Evolutionary conservation across 2,329 filamentous ascomycete genomes (phyloP), one percentile per base, ranked within the genome.

Genomic region (Cladosporium sp.): DNA sequence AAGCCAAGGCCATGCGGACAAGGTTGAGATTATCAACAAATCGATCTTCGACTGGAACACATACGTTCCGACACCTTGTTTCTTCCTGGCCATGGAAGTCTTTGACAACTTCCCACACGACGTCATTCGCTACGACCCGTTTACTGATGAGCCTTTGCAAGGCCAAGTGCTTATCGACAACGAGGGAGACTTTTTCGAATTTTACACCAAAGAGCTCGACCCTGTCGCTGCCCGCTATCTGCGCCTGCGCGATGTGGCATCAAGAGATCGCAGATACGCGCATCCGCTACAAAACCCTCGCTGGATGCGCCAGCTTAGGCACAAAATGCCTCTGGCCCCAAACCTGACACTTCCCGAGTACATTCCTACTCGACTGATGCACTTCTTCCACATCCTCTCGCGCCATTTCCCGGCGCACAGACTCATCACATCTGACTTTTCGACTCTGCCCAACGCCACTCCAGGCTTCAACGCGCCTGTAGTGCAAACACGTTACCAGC

Each of bases 31-130:
- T 72, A 87, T 97, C 75, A 97, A 97, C 77, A 85, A 86, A 66
- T 95, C 90, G 69, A 89, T 99, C 71, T 97, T 99, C 71, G 91
- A 96, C 74, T 99, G 94, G 93, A 80, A 88, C 64, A 84, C 84
- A 49, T 90, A 89, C 65, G 90, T 97, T n/a, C 88, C 91, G 8
- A 89, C 88, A 2, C 94, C 93, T 0, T 97, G 94, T 78, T 99
- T 96, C 81, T 97, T 99, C 80, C 84, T 99, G 42, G 94, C 93
- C 45, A 88, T 99, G 75, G 94, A 99, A 76, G 94, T 99, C 65
- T 96, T 97, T 70, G 94, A 99, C 79, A 99, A 99, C 77, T 97
- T 99, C 72, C 87, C 91, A 37, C 95, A 99, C 78, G 94, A 99
- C 76, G 84, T 88, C 60, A 86, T 99, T 62, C 92, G 95, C 63